These are phyloP conservation scores for Cytospora schulzeri DNA, from an alignment of 2,329 filamentous ascomycete genomes.

Conservation along the genomic window DNA sequence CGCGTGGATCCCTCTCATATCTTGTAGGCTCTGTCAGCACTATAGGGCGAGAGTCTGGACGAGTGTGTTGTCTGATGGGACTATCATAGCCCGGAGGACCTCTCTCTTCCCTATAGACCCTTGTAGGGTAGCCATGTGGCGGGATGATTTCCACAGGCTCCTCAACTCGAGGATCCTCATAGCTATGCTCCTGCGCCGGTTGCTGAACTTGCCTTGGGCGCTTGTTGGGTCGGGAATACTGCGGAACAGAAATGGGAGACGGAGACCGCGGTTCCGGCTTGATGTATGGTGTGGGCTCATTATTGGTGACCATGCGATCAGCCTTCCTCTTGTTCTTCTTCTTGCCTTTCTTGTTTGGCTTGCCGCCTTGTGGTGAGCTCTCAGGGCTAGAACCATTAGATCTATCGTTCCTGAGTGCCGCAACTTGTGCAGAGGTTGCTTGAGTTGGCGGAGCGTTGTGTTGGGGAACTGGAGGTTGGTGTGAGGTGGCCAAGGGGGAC, in stretches of 20 bases:
- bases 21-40: slow-evolving; percentile 32
- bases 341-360: slow-evolving; percentile 50
- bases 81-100: slow-evolving; percentile 42
- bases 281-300: slow-evolving; percentile 56
- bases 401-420: slow-evolving; percentile 56
- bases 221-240: slow-evolving; percentile 59
- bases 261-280: slow-evolving; percentile 67
- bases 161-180: slow-evolving; percentile 41
- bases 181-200: slow-evolving; percentile 40
- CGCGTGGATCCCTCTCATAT: slow-evolving; percentile 39
- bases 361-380: slow-evolving; percentile 59
- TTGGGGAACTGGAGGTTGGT: slow-evolving; percentile 37
- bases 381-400: slow-evolving; percentile 58
- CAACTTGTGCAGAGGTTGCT: slow-evolving; percentile 55
- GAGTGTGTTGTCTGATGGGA: slow-evolving; percentile 33
- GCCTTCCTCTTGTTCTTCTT: slow-evolving; percentile 57
- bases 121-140: slow-evolving; percentile 39
- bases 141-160: slow-evolving; percentile 49
- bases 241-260: slow-evolving; percentile 57
- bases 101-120: slow-evolving; percentile 37
- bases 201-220: slow-evolving; percentile 53
- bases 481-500: slow-evolving; percentile 56
- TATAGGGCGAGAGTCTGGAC: slow-evolving; percentile 34
- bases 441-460: slow-evolving; percentile 37
- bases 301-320: slow-evolving; percentile 51